Conservation (phyloP, 2,329 filamentous ascomycete genomes). For the Neonectria punicea region DNA sequence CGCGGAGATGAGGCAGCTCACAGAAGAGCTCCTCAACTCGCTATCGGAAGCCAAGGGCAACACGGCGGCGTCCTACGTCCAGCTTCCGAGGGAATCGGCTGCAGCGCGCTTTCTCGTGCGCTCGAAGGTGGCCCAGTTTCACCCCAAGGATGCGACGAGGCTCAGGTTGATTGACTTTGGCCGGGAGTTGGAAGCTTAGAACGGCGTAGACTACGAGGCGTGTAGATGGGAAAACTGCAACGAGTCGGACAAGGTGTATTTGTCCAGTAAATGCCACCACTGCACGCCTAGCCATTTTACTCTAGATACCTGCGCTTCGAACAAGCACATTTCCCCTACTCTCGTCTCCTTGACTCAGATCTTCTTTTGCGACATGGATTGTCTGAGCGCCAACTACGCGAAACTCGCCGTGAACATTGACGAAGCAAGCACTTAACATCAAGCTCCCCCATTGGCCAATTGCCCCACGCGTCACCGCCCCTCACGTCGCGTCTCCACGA, state of each 20-base stretch:
- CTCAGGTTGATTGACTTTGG: conserved; percentile 73
- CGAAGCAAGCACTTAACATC: conserved; percentile 38
- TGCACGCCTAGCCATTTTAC: too few relatives aligned
- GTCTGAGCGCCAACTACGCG: background rate
- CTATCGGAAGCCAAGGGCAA: conserved; percentile 65
- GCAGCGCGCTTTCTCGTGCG: conserved; percentile 72
- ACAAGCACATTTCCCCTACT: too few relatives aligned
- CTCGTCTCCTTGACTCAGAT: background rate
- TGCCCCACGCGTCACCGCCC: conserved; percentile 33
- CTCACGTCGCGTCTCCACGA: conserved; percentile 46
- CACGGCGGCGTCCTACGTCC: conserved; percentile 67
- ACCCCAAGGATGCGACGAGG: conserved; percentile 69
- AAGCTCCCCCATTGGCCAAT: conserved; percentile 44
- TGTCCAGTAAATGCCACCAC: too few relatives aligned
- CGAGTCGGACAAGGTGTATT: background rate
- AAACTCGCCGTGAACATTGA: background rate
- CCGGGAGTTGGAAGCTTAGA: conserved; percentile 67
- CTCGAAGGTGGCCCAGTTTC: conserved; percentile 73
- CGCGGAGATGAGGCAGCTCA: conserved; percentile 68
- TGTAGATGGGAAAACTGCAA: background rate
- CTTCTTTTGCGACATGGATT: background rate
- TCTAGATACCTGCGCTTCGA: too few relatives aligned
- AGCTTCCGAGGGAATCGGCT: conserved; percentile 68
- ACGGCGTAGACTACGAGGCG: background rate
- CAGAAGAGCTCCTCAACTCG: conserved; percentile 69